Evolutionary conservation across 305 asterid genomes (phyloP), one percentile per base, ranked within the genome.

Genomic region (Stenogyne calaminthoides): DNA sequence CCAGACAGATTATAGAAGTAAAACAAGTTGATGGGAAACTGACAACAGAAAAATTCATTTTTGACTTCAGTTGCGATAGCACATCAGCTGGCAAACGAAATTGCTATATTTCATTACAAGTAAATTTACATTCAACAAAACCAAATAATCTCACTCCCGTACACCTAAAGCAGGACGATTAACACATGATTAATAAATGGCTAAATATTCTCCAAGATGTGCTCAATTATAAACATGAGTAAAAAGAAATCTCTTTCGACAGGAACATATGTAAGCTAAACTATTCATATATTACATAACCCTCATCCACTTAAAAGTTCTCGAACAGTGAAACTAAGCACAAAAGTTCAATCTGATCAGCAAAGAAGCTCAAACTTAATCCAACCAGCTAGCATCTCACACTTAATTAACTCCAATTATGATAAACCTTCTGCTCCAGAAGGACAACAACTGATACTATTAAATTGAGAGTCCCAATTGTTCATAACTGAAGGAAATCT

Each of bases 1-100:
- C 19, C 58, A 12, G 63, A 40, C 37, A 67, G 58, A 58, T 76
- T 52, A 36, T 29, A 66, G 67, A 66, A 44, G 34, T 16, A 58
- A 56, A 58, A 37, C 63, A 20, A 22, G 18, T 37, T n/a, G 34
- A 19, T 9, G 64, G 22, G 39, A 39, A 49, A 19, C 18, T 18
- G 22, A 56, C 61, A 6, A 42, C 40, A 32, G 8, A 40, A 72
- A 72, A 44, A 2, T 0, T 11, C 61, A 15, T 40, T 32, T 32
- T 4, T 3, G 44, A 52, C 52, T 68, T 62, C 78, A 61, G 59
- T 22, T 22, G 64, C 80, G 52, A 67, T 46, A 62, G 59, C 71
- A 52, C 70, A 36, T 59, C 66, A 64, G 34, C 60, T 51, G 62
- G 8, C n/a, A 47, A 63, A 54, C 63, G 40, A 66, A 25, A 1